These are phyloP conservation scores for Wallemia hederae DNA, from an alignment of 1,284 basidiomycete species.

Conservation along the genomic window DNA sequence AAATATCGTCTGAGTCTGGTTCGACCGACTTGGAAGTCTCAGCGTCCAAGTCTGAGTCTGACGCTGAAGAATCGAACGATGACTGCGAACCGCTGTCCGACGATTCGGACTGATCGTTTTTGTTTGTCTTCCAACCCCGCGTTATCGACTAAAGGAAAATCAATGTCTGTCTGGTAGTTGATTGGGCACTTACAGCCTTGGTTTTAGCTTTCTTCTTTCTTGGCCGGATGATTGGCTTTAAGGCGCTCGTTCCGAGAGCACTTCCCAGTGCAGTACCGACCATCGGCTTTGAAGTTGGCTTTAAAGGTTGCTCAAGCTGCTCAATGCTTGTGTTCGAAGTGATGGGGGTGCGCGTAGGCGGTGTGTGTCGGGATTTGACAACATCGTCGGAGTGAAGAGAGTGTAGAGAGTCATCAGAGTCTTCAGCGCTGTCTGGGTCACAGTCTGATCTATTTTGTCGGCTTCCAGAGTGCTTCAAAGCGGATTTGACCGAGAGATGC, in stretches of 20 bases:
- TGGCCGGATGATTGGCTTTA: conserved; percentile 13
- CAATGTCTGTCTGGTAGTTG: too few relatives aligned
- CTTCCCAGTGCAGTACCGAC: conserved; percentile 2
- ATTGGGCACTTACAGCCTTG: not conserved
- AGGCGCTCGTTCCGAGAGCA: conserved; percentile 13
- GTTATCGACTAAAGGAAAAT: not conserved
- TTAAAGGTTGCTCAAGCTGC: not conserved
- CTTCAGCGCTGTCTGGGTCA: conserved; percentile 17
- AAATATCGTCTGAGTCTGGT: conserved; percentile 4
- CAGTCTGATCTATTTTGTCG: conserved; percentile 3
- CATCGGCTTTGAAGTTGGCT: not conserved
- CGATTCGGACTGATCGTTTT: not conserved
- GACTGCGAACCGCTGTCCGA: not conserved
- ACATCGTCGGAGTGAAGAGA: conserved; percentile 1
- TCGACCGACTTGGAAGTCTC: not conserved
- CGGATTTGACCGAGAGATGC: conserved; percentile 26
- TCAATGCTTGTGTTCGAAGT: not conserved
- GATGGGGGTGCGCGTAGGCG: too few relatives aligned
- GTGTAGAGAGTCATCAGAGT: conserved; percentile 9
- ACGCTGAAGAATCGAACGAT: conserved; percentile 7
- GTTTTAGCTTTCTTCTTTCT: conserved; percentile 2
- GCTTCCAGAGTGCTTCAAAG: conserved; percentile 11
- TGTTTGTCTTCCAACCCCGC: not conserved
- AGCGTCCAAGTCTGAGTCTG: conserved; percentile 3
- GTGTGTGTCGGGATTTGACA: too few relatives aligned